These are phyloP conservation scores for Agaricus subrufescens DNA, from an alignment of 768 basidiomycete genomes.

Conservation along the genomic window DNA sequence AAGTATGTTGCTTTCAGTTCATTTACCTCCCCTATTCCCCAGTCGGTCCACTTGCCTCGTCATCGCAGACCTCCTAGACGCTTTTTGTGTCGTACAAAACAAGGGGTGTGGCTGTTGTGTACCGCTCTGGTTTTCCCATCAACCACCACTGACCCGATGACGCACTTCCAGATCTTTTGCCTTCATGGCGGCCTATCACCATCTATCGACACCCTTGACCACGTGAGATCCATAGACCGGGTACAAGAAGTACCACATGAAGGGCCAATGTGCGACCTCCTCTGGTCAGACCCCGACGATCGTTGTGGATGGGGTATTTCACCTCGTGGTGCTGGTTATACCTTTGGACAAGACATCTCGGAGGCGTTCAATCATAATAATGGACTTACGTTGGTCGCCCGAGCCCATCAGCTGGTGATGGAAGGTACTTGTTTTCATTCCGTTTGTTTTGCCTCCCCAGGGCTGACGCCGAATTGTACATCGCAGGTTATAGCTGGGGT, in stretches of 20 bases:
- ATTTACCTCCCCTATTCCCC: slow-evolving; percentile 1
- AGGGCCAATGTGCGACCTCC: slow-evolving; percentile 98
- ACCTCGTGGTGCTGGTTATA: slow-evolving; percentile 97
- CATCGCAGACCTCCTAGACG: too few species aligned
- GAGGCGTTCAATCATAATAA: slow-evolving; percentile 99
- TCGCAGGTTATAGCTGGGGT: slow-evolving; percentile 88
- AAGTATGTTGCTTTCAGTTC: slow-evolving; percentile 59
- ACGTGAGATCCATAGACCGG: slow-evolving; percentile 97
- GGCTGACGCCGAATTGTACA: background rate
- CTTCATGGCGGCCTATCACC: slow-evolving; percentile 96
- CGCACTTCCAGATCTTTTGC: slow-evolving; percentile 81
- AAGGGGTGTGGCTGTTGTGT: background rate
- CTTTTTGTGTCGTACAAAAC: background rate
- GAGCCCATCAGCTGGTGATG: slow-evolving; percentile 95
- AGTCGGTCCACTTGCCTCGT: background rate
- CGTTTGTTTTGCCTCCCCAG: background rate
- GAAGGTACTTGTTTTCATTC: slow-evolving; percentile 58
- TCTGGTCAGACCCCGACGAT: slow-evolving; percentile 99
- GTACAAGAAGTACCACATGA: slow-evolving; percentile 99
- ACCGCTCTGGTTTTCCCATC: slow-evolving; percentile 6
- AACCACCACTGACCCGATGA: slow-evolving; percentile 11
- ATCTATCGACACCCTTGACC: slow-evolving; percentile 99
- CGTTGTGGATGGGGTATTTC: slow-evolving; percentile 99
- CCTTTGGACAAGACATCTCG: slow-evolving; percentile 98
- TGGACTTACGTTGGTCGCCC: slow-evolving; percentile 90